phyloP scores from a whole-genome alignment of 805 yeast species.

The Starmerella bacillaris region DNA sequence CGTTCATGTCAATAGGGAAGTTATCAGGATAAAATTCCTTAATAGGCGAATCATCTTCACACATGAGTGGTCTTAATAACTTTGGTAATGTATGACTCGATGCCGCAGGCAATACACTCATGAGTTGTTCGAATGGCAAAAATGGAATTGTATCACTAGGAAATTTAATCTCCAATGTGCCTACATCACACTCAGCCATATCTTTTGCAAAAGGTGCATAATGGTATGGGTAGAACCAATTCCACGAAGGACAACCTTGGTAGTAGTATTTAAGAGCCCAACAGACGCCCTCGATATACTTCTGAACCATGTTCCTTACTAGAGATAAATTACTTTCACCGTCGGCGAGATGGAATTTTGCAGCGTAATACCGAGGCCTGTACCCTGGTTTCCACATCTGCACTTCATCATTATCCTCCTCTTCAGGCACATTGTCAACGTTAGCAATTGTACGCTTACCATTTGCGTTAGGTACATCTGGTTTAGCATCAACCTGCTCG shows the following conservation, averaged over 20 bases:
- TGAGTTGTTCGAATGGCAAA: constrained; percentile 82
- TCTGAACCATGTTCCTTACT: constrained; percentile 42
- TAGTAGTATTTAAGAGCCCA: constrained; percentile 90
- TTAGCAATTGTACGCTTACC: not conserved
- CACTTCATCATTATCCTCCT: constrained; percentile 30
- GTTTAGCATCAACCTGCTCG: constrained; percentile 49
- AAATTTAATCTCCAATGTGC: constrained; percentile 38
- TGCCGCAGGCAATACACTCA: constrained; percentile 94
- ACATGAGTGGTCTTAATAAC: constrained; percentile 66
- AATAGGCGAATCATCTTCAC: constrained; percentile 76
- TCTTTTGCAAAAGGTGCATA: constrained; percentile 97
- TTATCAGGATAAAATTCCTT: constrained; percentile 79
- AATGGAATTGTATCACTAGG: constrained; percentile 52
- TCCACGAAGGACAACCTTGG: constrained; percentile 98
- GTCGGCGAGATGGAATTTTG: constrained; percentile 42
- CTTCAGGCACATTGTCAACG: constrained; percentile 8
- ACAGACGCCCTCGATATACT: constrained; percentile 86
- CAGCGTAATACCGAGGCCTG: constrained; percentile 56
- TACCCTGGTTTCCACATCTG: constrained; percentile 79
- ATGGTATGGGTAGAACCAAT: constrained; percentile 92
- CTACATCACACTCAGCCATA: constrained; percentile 34
- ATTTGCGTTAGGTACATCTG: constrained; percentile 16
- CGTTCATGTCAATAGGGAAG: constrained; percentile 81
- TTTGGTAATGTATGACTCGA: constrained; percentile 65
- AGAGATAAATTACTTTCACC: constrained; percentile 33